Evolutionary conservation across 2,329 filamentous ascomycete genomes (phyloP), one percentile per base, ranked within the genome.

Genomic region (Trichoderma arundinaceum): DNA sequence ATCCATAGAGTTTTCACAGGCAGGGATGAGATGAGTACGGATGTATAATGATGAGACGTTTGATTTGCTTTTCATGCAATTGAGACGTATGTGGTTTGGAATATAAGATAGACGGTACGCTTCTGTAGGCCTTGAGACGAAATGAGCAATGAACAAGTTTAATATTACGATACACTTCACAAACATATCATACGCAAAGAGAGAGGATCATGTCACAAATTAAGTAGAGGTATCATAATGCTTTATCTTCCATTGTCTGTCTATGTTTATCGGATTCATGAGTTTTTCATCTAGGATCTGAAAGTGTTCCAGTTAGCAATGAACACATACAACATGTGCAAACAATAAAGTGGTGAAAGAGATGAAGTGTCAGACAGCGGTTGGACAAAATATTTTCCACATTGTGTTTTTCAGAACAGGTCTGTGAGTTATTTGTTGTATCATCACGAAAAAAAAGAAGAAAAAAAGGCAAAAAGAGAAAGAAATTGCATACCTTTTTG

Each of bases 301-400:
- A 54, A 15, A 7, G 35, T 54, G 60, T 46, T 35, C n/a, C 13
- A 51, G 61, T 64, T 57, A 64, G 61, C 52, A 51, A 51, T 15
- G 54, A 22, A 58, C 57, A 33, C 3, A 63, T 33, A 48, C 51
- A 64, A 57, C 7, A 54, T 51, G 48, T 41, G 58, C 38, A 51
- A 60, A 53, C 19, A 44, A 22, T 19, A 43, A 46, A 35, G 9
- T 15, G 6, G n/a, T 33, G 38, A 22, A 22, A 33, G 44, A 58
- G 33, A 48, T 39, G 33, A 66, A 58, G 15, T 67, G 52, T 91
- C 89, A 92, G 89, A 92, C 88, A 92, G 90, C 89, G 90, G 89
- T 92, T 92, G 90, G 87, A 88, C 87, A 86, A 70, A 87, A 80
- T 80, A 81, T 76, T 82, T 84, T 91, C 89, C 84, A 90, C 89